Evolutionary conservation across 768 basidiomycete species (phyloP).

Genomic region (Mycena galopus): DNA sequence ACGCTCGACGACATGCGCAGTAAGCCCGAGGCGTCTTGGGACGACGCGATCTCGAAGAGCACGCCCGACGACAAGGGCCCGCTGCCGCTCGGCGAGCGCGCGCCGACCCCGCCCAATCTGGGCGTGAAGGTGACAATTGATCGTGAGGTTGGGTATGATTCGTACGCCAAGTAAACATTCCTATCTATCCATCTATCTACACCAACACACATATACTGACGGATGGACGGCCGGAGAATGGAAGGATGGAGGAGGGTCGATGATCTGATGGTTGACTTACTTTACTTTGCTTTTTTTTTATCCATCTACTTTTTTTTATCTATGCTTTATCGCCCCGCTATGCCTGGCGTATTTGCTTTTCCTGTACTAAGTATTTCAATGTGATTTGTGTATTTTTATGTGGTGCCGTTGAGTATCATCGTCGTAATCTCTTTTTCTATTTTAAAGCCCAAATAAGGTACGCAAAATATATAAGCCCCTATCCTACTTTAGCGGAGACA

Average conservation of each 20-base stretch:
- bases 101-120: conserved; percentile 43
- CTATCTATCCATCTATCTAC: background rate
- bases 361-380: background rate
- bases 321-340: background rate
- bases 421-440: too few relatives aligned
- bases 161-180: conserved; percentile 40
- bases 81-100: conserved; percentile 49
- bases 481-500: too few relatives aligned
- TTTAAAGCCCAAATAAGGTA: too few relatives aligned
- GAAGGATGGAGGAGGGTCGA: too few relatives aligned
- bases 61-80: conserved; percentile 56
- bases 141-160: conserved; percentile 66
- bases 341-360: background rate
- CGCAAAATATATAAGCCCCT: too few relatives aligned
- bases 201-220: background rate
- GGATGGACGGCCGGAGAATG: background rate
- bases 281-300: background rate
- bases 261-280: background rate
- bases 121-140: conserved; percentile 75
- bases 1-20: conserved; percentile 68
- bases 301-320: background rate
- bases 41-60: conserved; percentile 50
- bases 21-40: conserved; percentile 64
- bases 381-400: background rate
- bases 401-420: background rate